These are phyloP conservation scores for Candida jianshihensis DNA, from an alignment of 805 yeast species.

Conservation along the genomic window DNA sequence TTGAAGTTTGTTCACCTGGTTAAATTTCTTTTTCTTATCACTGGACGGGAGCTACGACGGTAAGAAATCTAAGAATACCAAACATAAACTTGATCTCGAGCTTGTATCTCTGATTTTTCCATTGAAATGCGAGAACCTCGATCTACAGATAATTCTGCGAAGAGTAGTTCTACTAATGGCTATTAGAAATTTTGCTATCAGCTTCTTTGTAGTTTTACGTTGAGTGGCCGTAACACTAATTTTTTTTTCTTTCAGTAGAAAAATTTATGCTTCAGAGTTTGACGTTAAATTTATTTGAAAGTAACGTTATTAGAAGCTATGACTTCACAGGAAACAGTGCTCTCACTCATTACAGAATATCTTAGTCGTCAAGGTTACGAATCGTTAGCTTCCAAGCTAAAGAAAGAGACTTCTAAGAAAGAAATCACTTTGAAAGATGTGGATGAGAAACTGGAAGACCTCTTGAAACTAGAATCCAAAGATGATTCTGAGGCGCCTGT, in stretches of 20 bases:
- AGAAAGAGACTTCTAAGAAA: conserved; percentile 15
- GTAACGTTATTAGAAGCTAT: conserved; percentile 2
- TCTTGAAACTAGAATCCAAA: conserved; percentile 4
- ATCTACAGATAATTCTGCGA: too few species aligned
- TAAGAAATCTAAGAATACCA: too few species aligned
- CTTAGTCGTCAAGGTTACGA: conserved; percentile 16
- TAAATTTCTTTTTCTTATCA: too few species aligned
- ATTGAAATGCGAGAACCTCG: too few species aligned
- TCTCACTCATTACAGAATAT: conserved; percentile 18
- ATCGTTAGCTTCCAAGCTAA: conserved; percentile 11
- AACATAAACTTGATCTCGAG: not conserved
- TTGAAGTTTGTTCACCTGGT: too few species aligned
- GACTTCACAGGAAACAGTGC: conserved; percentile 16
- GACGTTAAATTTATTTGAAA: not conserved
- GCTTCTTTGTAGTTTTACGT: not conserved
- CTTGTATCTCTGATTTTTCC: too few species aligned
- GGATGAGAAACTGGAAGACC: conserved; percentile 12
- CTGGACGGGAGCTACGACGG: too few species aligned
- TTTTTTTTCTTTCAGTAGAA: not conserved
- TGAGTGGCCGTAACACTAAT: not conserved
- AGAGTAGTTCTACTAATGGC: too few species aligned
- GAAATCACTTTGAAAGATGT: conserved; percentile 7
- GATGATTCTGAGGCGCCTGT: conserved; percentile 12
- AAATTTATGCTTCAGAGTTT: not conserved
- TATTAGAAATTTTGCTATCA: not conserved